Base-by-base conservation (phyloP, 305 asterid genomes). In the Plantago lanceolata region DNA sequence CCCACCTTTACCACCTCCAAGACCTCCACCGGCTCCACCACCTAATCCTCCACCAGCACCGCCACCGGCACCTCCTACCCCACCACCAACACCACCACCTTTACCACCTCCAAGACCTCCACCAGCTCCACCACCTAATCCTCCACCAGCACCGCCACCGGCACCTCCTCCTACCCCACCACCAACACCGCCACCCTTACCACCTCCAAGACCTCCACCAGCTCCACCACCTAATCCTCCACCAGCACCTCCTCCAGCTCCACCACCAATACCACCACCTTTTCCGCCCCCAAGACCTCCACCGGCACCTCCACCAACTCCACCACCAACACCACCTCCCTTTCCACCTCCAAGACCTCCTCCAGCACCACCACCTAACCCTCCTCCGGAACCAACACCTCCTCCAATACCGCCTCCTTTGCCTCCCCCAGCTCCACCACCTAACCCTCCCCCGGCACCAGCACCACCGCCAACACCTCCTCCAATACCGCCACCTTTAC, bases 111-210 rank as follows among this genome's bases (percentile, higher is more conserved):
- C 73, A 15, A 21, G 8, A 5, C 76, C 55, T 1, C 50, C 59
- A 0, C 69, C 67, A 8, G 3, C 17, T 0, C 69, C 75, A 8
- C 64, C 61, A 0, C 65, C 68, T 11, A 13, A 43, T 0, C 73
- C 68, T 11, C 72, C 63, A 9, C 76, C 76, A 21, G 58, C 37
- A 0, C 73, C 76, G 19, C 73, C 76, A 7, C 74, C 75, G 0
- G 3, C 13, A 0, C 69, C 70, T 1, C 70, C 69, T 6, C 68
- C 67, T 0, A 51, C 6, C 28, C 67, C 66, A 0, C 71, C 71
- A 0, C 59, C 65, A 0, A 13, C 59, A 3, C 51, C 61, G 6
- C 53, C 61, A 8, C 69, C 62, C 0, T 24, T 24, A 1, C 55
- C 45, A 1, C 47, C 48, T 1, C 67, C 67, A 26, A 37, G 57